Evolutionary conservation across 2,329 filamentous ascomycete species (phyloP), one percentile per base, ranked within the genome.

Genomic region (Lachnellula subtilissima): DNA sequence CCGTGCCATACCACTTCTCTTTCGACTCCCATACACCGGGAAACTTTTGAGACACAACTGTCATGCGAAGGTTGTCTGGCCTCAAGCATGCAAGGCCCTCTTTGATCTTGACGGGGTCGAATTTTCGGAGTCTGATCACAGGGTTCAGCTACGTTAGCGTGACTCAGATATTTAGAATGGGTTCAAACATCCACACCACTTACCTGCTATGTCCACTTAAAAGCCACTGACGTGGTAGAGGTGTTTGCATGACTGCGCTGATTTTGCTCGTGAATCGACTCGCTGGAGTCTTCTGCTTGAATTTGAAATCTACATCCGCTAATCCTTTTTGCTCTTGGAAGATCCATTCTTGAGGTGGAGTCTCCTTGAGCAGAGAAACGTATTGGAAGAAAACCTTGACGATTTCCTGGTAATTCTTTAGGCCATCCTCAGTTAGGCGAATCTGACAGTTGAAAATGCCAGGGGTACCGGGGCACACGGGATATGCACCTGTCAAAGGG

Each of bases 1-100:
- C 92, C 0, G 94, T 99, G 8, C 93, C 93, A 66, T 99, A 99
- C 94, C 94, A 99, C 70, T 92, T 91, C 75, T 99, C 94, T 69
- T 88, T 95, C 70, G 86, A 76, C 62, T 95, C 82, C 89, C 91
- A 97, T 51, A 84, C 81, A 0, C 91, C 92, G 0, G 92, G 92
- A 63, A 86, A 88, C 8, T 89, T 87, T 67, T 91, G 89, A 23
- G 91, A 93, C 28, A 95, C 84, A 50, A 97, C 79, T 1, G 84
- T 86, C 71, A 97, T 81, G 32, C 90, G 84, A 75, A 97, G 91
- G 69, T 97, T 97, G 70, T 97, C 92, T 0, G 92, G 89, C 19
- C 86, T 81, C 48, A 99, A 74, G 67, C 83, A 88, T 4, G 82
- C 79, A 65, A 97, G 76, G 0, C 86, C 89, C 61, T 87, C 78